phyloP scores from a whole-genome alignment of 441 rosid genomes.

The Euphorbia schlechtendalii region DNA sequence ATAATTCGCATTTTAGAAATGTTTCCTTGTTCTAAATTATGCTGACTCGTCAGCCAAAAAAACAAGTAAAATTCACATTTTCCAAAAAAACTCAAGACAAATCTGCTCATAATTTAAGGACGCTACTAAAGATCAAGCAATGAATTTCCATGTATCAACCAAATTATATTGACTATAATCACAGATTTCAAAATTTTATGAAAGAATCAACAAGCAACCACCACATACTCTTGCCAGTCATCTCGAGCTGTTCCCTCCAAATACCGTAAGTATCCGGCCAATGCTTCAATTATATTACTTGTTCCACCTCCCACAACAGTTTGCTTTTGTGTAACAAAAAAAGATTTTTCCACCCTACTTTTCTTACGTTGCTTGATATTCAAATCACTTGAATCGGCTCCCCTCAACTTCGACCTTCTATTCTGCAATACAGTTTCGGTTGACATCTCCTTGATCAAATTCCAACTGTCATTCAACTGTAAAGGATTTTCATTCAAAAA shows the following conservation, averaged over 20 bases:
- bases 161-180: neutral
- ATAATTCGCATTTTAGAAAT: too few species aligned
- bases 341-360: conserved; percentile 48
- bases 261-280: conserved; percentile 81
- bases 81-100: neutral
- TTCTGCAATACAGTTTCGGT: conserved; percentile 43
- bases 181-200: neutral
- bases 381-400: conserved; percentile 18
- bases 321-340: conserved; percentile 47
- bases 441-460: conserved; percentile 39
- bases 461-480: conserved; percentile 43
- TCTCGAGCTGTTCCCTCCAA: conserved; percentile 75
- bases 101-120: neutral
- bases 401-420: conserved; percentile 26
- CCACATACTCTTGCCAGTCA: conserved; percentile 88
- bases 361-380: conserved; percentile 19
- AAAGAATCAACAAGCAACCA: conserved; percentile 14
- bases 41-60: too few species aligned
- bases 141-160: neutral
- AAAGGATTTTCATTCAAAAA: conserved; percentile 36
- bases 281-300: conserved; percentile 46
- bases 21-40: too few species aligned
- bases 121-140: neutral
- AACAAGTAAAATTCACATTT: too few species aligned
- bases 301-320: conserved; percentile 74